Base-by-base conservation (phyloP, 2,329 filamentous ascomycete species). In the Botrytis aclada region DNA sequence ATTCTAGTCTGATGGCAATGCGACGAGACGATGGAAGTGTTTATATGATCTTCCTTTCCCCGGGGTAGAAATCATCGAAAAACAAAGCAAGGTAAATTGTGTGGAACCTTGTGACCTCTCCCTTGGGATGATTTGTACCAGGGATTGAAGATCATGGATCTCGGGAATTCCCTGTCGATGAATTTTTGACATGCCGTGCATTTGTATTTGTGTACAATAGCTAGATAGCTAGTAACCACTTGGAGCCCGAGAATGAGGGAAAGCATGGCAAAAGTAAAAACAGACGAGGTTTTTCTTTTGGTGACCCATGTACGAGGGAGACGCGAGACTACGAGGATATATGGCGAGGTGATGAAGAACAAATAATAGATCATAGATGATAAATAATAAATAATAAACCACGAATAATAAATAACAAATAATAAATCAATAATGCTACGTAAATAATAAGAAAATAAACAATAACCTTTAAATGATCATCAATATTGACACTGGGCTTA, bases 201-300 rank as follows among this genome's bases (percentile, higher is more conserved):
- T 43, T 70, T 47, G 20, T 22, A 9, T 37, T 37, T n/a, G n/a
- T n/a, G n/a, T n/a, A n/a, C n/a, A n/a, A n/a, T n/a, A n/a, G n/a
- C 4, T 37, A 37, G 4, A 4, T 51, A 51, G 4, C 25, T 5
- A n/a, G 47, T n/a, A 14, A 29, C 37, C 45, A 58, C 4, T 18
- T 58, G 70, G 70, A 71, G 61, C 61, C 61, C 61, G 70, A 71
- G 61, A 43, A 71, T 58, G 56, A 71, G 70, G 70, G 29, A 47
- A 58, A 66, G 70, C 47, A 71, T 66, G 43, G 60, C 37, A 66
- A 71, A 65, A 66, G 61, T 22, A 71, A 71, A 66, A 47, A 47
- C 8, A 10, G 43, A 47, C 7, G 7, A 47, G 7, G 9, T 22
- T 47, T 9, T 47, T 47, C 43, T 47, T 47, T 47, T 45, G 4